Conservation (phyloP, 2,329 filamentous ascomycete genomes). For the Sarocladiaceae sp. region DNA sequence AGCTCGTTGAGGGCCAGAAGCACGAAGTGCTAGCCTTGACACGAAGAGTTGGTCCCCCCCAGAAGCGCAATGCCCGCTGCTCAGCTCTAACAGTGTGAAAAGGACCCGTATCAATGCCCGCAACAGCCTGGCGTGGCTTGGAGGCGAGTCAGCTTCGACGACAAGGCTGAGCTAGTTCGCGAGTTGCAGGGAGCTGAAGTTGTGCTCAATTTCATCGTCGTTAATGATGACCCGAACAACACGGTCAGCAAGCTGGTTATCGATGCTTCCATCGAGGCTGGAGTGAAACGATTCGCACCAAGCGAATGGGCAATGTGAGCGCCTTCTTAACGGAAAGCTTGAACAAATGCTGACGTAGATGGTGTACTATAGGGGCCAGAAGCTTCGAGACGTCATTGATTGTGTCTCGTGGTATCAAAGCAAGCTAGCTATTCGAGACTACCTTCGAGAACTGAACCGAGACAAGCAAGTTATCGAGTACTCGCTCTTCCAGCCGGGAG, state of each 20-base stretch:
- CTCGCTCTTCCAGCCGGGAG: conserved; percentile 45
- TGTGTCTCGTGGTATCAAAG: conserved; percentile 41
- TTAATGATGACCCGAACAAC: conserved; percentile 25
- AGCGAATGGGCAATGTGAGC: conserved; percentile 45
- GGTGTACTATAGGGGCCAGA: conserved; percentile 1
- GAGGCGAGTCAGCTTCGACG: conserved; percentile 36
- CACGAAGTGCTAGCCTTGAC: conserved; percentile 9
- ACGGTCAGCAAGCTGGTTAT: conserved; percentile 48
- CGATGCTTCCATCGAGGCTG: conserved; percentile 51
- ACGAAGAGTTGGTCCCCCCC: background rate
- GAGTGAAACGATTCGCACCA: conserved; percentile 55
- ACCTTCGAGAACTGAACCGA: conserved; percentile 43
- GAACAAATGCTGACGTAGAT: background rate
- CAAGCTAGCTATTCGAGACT: conserved; percentile 43
- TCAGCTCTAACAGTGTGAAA: background rate
- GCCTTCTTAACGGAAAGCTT: background rate
- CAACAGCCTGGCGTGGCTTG: conserved; percentile 27
- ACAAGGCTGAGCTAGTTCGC: conserved; percentile 21
- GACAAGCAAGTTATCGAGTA: conserved; percentile 43
- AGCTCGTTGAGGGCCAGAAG: conserved; percentile 9
- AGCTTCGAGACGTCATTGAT: conserved; percentile 15
- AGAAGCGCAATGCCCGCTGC: background rate
- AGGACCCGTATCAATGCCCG: conserved; percentile 11
- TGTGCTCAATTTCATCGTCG: conserved; percentile 40
- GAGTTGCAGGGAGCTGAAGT: conserved; percentile 40